Base-by-base conservation (phyloP, 2,329 filamentous ascomycete genomes). In the Blastomyces silverae region DNA sequence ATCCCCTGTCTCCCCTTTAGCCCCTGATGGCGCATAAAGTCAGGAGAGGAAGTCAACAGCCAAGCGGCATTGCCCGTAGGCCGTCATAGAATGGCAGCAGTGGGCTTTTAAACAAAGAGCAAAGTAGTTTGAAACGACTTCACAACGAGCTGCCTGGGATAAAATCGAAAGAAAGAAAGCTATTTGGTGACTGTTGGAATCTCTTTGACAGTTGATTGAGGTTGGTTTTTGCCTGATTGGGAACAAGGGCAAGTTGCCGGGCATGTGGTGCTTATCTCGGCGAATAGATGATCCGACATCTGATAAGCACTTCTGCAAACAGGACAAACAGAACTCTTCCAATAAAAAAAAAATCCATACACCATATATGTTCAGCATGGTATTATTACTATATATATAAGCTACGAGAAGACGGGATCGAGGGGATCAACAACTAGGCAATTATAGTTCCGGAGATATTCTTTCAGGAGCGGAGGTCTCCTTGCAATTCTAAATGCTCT, bases 401-500 rank as follows among this genome's bases (percentile, higher is more conserved):
- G 53, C 42, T 31, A 48, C 58, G 39, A 46, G 15, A n/a, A 11
- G 53, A 39, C 44, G 20, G 22, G 13, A 17, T 37, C 48, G 11
- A 56, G 48, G 61, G 48, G 20, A 42, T 53, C 17, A 8, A 28
- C 48, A 20, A 6, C 46, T 11, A 11, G 13, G 37, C n/a, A 34
- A 13, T 48, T 25, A 48, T 11, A 17, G 3, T 34, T 22, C 31
- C n/a, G 17, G 22, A 58, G 62, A 37, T 17, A 22, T 48, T 31
- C 11, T 58, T 17, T 11, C 28, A n/a, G 37, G 53, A 37, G 50
- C 39, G 17, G 52, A 56, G n/a, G 25, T 7, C 52, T 37, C 37
- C 39, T 37, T 64, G 68, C 67, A 69, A 31, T 71, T 59, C 71
- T 67, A 70, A 63, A 82, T 82, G 80, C 77, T 82, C 65, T 80